Percentiles rank a stretch among this genome's conserved stretches.
Conservation (phyloP, 1,139 yeast genomes). For the Taphrina sp. region DNA sequence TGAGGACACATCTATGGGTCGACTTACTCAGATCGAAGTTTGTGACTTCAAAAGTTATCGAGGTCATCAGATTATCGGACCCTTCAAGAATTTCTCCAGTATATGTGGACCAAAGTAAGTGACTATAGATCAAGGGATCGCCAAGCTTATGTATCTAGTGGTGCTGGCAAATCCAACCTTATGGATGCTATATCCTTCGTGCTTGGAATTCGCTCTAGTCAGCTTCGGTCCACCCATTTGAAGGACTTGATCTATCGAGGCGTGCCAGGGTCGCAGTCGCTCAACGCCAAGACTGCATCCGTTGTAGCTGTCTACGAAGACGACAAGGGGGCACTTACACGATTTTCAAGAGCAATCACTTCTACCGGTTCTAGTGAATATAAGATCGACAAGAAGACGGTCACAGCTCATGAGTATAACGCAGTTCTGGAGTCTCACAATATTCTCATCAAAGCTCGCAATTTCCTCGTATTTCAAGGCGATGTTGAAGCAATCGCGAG, state of each 20-base stretch:
- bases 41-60: slow-evolving; percentile 86
- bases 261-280: slow-evolving; percentile 40
- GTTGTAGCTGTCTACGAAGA: slow-evolving; percentile 78
- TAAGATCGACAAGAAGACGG: slow-evolving; percentile 61
- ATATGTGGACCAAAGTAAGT: slow-evolving; percentile 94
- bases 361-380: slow-evolving; percentile 55
- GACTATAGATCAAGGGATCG: too few relatives aligned
- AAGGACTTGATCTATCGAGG: slow-evolving; percentile 82
- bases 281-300: slow-evolving; percentile 60
- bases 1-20: slow-evolving; percentile 62
- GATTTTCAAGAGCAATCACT: slow-evolving; percentile 35
- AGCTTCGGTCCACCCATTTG: slow-evolving; percentile 70
- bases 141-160: too few relatives aligned
- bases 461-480: slow-evolving; percentile 93
- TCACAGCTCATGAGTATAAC: slow-evolving; percentile 65
- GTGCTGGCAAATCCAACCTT: slow-evolving; percentile 91
- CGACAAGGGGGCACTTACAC: slow-evolving; percentile 47
- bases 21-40: slow-evolving; percentile 70
- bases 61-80: slow-evolving; percentile 76
- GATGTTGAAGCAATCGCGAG: slow-evolving; percentile 93
- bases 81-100: slow-evolving; percentile 68
- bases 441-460: slow-evolving; percentile 82
- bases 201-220: slow-evolving; percentile 75
- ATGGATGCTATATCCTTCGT: slow-evolving; percentile 98
- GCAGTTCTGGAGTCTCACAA: slow-evolving; percentile 71